Evolutionary conservation across 2,329 filamentous ascomycete species (phyloP), one percentile per base, ranked within the genome.

Genomic region (Trichoderma semiorbis): DNA sequence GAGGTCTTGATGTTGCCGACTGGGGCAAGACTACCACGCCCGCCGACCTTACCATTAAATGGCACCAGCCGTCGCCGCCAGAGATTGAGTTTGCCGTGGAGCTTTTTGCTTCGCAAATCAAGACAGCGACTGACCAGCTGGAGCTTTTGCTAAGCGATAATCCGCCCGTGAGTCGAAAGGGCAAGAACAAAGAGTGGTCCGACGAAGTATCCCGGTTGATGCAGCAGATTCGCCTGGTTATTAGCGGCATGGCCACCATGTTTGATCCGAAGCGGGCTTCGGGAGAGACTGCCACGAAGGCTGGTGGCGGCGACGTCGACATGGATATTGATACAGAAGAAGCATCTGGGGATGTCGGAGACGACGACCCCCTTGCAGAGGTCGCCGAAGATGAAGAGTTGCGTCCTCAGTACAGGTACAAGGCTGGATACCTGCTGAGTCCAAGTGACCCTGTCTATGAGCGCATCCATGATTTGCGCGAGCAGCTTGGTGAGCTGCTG

Each of bases 101-200:
- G 77, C 83, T 99, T 0, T 98, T 98, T 77, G 91, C 95, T 75
- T 92, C 91, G 1, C 95, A 98, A 80, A 91, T 92, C 7, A 89
- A 89, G 71, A 90, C 89, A 53, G 95, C 95, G 2, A 88, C 95
- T 73, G 85, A 90, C 72, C 90, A 93, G 73, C 83, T 99, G 14
- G 88, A 89, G 74, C 88, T 91, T 8, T 86, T 99, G n/a, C 97
- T 94, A 78, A 91, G 93, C 73, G 91, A 93, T 60, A 88, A 92
- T 43, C 92, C 94, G 1, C 91, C 90, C 3, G 91, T 98, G 68
- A 97, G 94, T 80, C 89, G 95, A 71, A 95, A 95, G 75, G 96
- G 96, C 47, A 97, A 95, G 80, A 97, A 97, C 76, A 99, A 98
- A 81, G 95, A 98, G 77, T 99, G 96, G 96, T 98, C 95, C 0